Percentiles rank a stretch among this genome's conserved stretches.
Evolutionary conservation across 768 basidiomycete species (phyloP).

Genomic region (Udeniomyces megalosporus): DNA sequence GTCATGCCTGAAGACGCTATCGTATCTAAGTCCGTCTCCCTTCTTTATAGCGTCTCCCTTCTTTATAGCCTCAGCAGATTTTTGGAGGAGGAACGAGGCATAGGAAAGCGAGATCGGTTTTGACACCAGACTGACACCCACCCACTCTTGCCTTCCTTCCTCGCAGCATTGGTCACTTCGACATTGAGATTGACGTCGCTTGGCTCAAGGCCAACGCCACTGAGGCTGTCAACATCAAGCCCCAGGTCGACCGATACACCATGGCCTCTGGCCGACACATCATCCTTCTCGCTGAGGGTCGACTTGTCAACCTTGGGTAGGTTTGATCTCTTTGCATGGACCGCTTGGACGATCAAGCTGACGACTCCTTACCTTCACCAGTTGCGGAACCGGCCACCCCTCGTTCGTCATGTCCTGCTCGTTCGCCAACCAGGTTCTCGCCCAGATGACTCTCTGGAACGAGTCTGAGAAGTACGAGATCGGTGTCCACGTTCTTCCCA

Average conservation of each 20-base stretch:
- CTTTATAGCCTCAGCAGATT: not conserved
- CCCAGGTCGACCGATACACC: constrained; percentile 95
- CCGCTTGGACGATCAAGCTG: constrained; percentile 49
- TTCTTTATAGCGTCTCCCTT: not conserved
- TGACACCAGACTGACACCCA: not conserved
- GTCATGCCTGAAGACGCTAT: constrained; percentile 98
- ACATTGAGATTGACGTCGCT: constrained; percentile 72
- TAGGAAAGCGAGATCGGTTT: not conserved
- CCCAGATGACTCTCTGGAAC: constrained; percentile 96
- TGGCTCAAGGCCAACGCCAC: constrained; percentile 92
- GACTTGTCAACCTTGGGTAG: constrained; percentile 56
- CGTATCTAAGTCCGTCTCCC: constrained; percentile 66
- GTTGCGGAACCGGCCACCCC: constrained; percentile 95
- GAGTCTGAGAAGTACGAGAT: constrained; percentile 73
- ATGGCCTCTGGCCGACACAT: constrained; percentile 84
- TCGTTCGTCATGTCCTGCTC: constrained; percentile 98
- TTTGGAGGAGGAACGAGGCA: not conserved
- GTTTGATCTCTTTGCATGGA: too few species aligned
- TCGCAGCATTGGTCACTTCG: constrained; percentile 35
- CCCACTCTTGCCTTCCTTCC: constrained; percentile 70
- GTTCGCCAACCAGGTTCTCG: constrained; percentile 94
- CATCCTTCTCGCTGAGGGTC: constrained; percentile 94
- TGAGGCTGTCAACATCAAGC: constrained; percentile 77
- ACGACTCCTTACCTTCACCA: too few species aligned
- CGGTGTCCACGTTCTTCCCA: constrained; percentile 96